These are phyloP conservation scores for Chenopodium suecicum DNA, from an alignment of 148 eudicot species.

Conservation along the genomic window DNA sequence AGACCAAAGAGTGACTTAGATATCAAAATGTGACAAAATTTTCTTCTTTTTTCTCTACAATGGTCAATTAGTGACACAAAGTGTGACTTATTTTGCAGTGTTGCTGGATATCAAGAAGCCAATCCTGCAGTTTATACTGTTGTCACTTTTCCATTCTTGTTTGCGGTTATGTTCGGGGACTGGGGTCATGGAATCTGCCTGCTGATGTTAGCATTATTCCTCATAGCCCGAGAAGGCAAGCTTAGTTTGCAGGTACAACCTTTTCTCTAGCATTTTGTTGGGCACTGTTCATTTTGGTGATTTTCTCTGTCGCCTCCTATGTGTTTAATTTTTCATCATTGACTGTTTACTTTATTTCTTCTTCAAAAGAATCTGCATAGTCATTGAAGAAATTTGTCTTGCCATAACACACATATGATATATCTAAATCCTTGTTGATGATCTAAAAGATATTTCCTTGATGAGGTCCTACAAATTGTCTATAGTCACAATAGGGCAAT, in stretches of 20 bases:
- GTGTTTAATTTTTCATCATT: not conserved
- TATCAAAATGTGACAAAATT: not conserved
- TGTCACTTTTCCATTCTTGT: conserved; percentile 94
- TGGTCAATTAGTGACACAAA: not conserved
- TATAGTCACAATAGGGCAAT: not conserved
- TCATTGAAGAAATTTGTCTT: not conserved
- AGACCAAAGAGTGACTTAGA: not conserved
- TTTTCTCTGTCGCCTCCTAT: not conserved
- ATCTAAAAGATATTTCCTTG: not conserved
- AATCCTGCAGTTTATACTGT: conserved; percentile 95
- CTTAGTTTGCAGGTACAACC: conserved; percentile 71
- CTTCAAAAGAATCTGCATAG: no score
- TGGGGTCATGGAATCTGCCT: conserved; percentile 99
- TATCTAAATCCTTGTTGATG: not conserved
- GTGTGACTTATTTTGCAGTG: conserved; percentile 49
- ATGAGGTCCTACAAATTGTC: not conserved
- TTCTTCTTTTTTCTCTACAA: not conserved
- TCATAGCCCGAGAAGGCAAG: conserved; percentile 83
- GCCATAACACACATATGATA: not conserved
- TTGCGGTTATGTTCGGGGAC: conserved; percentile 99
- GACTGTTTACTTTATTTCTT: not conserved
- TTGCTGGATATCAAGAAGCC: conserved; percentile 95
- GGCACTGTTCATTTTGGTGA: not conserved
- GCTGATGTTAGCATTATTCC: conserved; percentile 76
- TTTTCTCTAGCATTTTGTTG: not conserved